A percentile compares a stretch with the other conserved stretches of the same genome.
Conservation (phyloP, 768 basidiomycete species). For the Mycena maculata region DNA sequence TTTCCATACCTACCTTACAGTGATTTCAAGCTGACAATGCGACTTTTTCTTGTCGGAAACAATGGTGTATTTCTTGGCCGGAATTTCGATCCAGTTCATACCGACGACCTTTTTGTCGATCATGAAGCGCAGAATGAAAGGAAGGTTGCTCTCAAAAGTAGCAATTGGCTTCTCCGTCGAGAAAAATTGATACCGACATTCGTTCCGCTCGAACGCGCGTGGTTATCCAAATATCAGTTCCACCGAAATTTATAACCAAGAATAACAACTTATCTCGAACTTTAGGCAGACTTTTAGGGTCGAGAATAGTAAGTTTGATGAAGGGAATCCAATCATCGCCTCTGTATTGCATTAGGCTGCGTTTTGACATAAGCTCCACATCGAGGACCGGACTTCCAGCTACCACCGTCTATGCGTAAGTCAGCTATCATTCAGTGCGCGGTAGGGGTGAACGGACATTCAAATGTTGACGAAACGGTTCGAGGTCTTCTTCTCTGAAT, state of each 20-base stretch:
- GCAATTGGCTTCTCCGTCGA: conserved; percentile 60
- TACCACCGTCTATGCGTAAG: conserved; percentile 44
- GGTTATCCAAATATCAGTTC: conserved; percentile 40
- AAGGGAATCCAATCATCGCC: conserved; percentile 86
- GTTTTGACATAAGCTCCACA: conserved; percentile 71
- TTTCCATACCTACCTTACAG: conserved; percentile 65
- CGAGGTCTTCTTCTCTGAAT: conserved; percentile 75
- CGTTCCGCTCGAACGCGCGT: conserved; percentile 81
- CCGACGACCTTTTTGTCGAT: conserved; percentile 97
- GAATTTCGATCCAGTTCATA: conserved; percentile 99
- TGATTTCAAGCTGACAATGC: conserved; percentile 90
- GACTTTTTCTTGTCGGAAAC: conserved; percentile 70
- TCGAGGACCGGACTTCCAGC: conserved; percentile 55
- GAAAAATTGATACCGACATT: conserved; percentile 73
- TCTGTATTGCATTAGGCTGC: conserved; percentile 88
- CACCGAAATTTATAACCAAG: conserved; percentile 24
- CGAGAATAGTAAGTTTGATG: conserved; percentile 82
- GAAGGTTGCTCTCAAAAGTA: conserved; percentile 96
- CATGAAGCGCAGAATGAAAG: conserved; percentile 94
- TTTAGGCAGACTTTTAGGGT: conserved; percentile 84
- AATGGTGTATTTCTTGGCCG: conserved; percentile 82
- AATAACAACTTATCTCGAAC: conserved; percentile 83
- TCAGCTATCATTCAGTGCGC: background rate
- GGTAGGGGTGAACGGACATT: conserved; percentile 67
- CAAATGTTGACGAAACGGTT: conserved; percentile 72